Evolutionary conservation across 805 yeast genomes (phyloP).

Genomic region (Saccharomycopsis javanensis): DNA sequence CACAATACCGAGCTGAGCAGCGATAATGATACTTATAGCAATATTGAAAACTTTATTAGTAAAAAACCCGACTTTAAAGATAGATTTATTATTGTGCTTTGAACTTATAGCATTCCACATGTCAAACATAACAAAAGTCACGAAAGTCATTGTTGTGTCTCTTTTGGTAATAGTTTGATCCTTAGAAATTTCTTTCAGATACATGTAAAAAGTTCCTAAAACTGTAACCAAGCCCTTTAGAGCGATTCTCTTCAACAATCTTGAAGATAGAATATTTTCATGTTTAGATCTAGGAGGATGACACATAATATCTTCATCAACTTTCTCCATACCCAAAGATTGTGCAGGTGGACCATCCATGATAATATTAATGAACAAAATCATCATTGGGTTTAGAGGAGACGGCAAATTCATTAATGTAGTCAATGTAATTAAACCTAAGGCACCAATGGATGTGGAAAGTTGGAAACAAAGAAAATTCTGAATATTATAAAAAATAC

Average conservation of each 20-base stretch:
- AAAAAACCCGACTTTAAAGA: slow-evolving; percentile 69
- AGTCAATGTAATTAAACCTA: slow-evolving; percentile 77
- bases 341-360: slow-evolving; percentile 99
- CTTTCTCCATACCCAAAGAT: slow-evolving; percentile 94
- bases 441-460: slow-evolving; percentile 92
- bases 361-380: slow-evolving; percentile 90
- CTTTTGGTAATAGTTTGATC: slow-evolving; percentile 79
- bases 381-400: slow-evolving; percentile 97
- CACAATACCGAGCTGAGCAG: slow-evolving; percentile 90
- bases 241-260: slow-evolving; percentile 67
- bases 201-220: slow-evolving; percentile 79
- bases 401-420: slow-evolving; percentile 84
- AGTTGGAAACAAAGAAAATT: slow-evolving; percentile 91
- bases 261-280: slow-evolving; percentile 74
- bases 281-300: slow-evolving; percentile 90
- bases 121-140: slow-evolving; percentile 91
- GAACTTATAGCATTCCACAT: slow-evolving; percentile 95
- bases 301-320: slow-evolving; percentile 89
- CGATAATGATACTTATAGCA: slow-evolving; percentile 78
- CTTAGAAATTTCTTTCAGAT: slow-evolving; percentile 70
- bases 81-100: slow-evolving; percentile 78
- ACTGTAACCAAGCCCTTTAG: slow-evolving; percentile 45
- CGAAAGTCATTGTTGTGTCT: slow-evolving; percentile 98
- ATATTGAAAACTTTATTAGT: slow-evolving; percentile 84
- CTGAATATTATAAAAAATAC: slow-evolving; percentile 91